These are phyloP conservation scores for Austroboletus niveus DNA, from an alignment of 1,284 basidiomycete genomes.

Conservation along the genomic window DNA sequence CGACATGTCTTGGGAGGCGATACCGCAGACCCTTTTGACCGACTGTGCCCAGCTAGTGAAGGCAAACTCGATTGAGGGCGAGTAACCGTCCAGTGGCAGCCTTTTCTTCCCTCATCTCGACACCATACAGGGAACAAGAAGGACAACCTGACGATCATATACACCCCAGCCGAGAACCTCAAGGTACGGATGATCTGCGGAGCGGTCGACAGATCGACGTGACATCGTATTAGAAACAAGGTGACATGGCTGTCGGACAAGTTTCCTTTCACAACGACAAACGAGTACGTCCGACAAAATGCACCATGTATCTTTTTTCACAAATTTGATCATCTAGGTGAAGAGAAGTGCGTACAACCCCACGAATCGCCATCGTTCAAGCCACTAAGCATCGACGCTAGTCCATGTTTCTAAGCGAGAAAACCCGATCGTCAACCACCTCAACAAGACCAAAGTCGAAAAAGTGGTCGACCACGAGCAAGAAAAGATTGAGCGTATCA, in stretches of 20 bases:
- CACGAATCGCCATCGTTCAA: background rate
- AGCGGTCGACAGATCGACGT: slow-evolving; percentile 1
- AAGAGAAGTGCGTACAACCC: slow-evolving; percentile 59
- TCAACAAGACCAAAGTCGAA: slow-evolving; percentile 93
- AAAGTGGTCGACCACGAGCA: slow-evolving; percentile 88
- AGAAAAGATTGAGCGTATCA: slow-evolving; percentile 80
- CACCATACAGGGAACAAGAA: slow-evolving; percentile 85
- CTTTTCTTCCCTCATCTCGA: background rate
- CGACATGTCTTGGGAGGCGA: slow-evolving; percentile 81
- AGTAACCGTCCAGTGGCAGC: slow-evolving; percentile 10
- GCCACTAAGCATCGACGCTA: slow-evolving; percentile 25
- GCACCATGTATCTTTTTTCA: background rate
- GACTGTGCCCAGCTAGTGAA: slow-evolving; percentile 97
- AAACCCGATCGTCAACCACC: slow-evolving; percentile 87
- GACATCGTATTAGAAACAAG: slow-evolving; percentile 71
- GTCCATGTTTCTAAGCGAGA: slow-evolving; percentile 82
- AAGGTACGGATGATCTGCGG: slow-evolving; percentile 53
- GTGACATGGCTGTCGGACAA: slow-evolving; percentile 94
- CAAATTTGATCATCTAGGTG: slow-evolving; percentile 46
- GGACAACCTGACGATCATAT: slow-evolving; percentile 91
- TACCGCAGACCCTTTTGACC: slow-evolving; percentile 76
- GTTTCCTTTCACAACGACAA: slow-evolving; percentile 94
- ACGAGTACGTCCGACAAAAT: slow-evolving; percentile 45
- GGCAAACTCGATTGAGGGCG: slow-evolving; percentile 96
- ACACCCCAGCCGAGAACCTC: slow-evolving; percentile 87